Evolutionary conservation across 106 monocot genomes (phyloP), one percentile per base, ranked within the genome.

Genomic region (Apostasia shenzhenica): DNA sequence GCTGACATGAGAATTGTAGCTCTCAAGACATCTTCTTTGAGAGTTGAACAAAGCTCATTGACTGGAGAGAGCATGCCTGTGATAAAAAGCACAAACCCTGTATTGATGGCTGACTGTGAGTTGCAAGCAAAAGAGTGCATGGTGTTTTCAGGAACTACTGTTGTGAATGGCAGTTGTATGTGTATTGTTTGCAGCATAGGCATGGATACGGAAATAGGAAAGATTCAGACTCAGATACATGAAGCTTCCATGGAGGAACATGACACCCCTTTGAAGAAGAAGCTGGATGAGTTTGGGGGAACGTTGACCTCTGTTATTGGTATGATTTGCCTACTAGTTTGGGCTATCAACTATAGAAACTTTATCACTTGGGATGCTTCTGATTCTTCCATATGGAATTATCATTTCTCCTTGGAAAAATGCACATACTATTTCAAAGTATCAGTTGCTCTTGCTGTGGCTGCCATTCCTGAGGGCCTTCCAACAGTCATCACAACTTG

Each of bases 401-500:
- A 88, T 8, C 75, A 69, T 0, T 92, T 92, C 73, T 92, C 92
- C 1, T 88, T 92, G n/a, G 88, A 85, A 53, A 92, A 88, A 63
- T 92, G 92, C 81, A 92, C 91, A 0, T 92, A 92, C 58, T 84
- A 92, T 61, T 88, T 92, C 67, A 86, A 92, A 74, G 81, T 85
- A 66, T 88, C 92, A 0, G 88, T 92, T 3, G 88, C 92, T 8
- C 82, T 92, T 39, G 92, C 92, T 0, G 88, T 92, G 61, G 92
- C 92, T 1, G 92, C 92, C 9, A 88, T 92, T 60, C 92, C 92
- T 13, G 92, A 92, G 61, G 92, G 92, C 3, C 85, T 92, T 44
- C 92, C 92, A 57, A 83, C 92, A 54, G 92, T 92, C 6, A 92
- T 88, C 45, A 92, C 92, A 0, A 92, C 88, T 4, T 88, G 88